Evolutionary conservation across 148 eudicot species (phyloP), one percentile per base, ranked within the genome.

Genomic region (Dianthus caryophyllus): DNA sequence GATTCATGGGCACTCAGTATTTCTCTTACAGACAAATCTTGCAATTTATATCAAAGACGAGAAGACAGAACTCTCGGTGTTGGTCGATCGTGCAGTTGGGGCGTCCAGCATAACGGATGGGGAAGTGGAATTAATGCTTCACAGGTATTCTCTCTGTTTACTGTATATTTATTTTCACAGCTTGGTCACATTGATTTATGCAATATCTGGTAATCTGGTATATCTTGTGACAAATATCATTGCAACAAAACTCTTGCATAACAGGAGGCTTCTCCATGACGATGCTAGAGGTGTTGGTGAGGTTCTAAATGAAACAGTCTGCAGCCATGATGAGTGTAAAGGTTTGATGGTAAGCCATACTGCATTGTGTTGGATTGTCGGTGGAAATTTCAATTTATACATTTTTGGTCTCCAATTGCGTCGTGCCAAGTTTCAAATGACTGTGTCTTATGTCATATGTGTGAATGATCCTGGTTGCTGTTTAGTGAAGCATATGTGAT

Each of bases 121-220:
- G 69, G 87, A 88, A 67, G 73, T 88, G 75, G 95, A 88, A 76
- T 72, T 88, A 75, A 88, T 88, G 95, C 90, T 88, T 52, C 95
- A 85, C 60, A 84, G 95, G 95, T 88, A 76, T 66, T 47, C 41
- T n/a, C n/a, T n/a, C n/a, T n/a, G n/a, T n/a, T n/a, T n/a, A n/a
- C n/a, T n/a, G n/a, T n/a, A n/a, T n/a, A n/a, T n/a, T n/a, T n/a
- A n/a, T n/a, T n/a, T n/a, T n/a, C n/a, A n/a, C n/a, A n/a, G n/a
- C 39, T 61, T 75, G 22, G 1, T 59, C 50, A 21, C 39, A 17
- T 68, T 44, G 18, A 24, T 33, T 65, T 20, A 14, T 36, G 36
- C n/a, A 38, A 61, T 39, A 31, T 27, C 30, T 25, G 8, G 8
- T 33, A 33, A n/a, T 22, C 61, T 53, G 67, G 60, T 43, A 20